phyloP scores from a whole-genome alignment of 768 basidiomycete species.

The Boletellus sp. region DNA sequence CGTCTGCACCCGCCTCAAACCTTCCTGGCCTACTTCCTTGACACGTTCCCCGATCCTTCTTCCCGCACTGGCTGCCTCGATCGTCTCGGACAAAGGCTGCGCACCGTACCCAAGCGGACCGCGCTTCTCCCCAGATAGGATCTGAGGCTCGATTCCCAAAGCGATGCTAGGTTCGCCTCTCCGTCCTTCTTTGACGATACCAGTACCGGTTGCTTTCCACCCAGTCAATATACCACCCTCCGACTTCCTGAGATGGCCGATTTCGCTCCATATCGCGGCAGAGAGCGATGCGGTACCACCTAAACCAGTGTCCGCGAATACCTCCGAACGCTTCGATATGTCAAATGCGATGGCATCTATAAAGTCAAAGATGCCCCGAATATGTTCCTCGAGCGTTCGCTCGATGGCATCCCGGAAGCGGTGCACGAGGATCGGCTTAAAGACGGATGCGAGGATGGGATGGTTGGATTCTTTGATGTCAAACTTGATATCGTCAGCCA shows the following conservation, averaged over 20 bases:
- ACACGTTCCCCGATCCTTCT: constrained; percentile 33
- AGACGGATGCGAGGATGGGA: constrained; percentile 53
- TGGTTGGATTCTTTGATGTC: constrained; percentile 62
- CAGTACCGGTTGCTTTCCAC: constrained; percentile 59
- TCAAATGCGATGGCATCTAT: constrained; percentile 59
- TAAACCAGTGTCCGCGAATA: constrained; percentile 64
- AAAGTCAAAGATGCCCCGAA: constrained; percentile 49
- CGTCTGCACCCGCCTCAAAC: constrained; percentile 33
- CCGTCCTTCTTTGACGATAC: constrained; percentile 52
- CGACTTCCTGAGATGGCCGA: constrained; percentile 50
- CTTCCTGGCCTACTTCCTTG: constrained; percentile 33
- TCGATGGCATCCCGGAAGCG: constrained; percentile 61
- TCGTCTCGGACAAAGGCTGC: constrained; percentile 27
- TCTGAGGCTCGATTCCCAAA: constrained; percentile 72
- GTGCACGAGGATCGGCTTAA: constrained; percentile 56
- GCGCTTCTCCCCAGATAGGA: constrained; percentile 61
- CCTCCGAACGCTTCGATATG: constrained; percentile 50
- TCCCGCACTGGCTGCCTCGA: not conserved
- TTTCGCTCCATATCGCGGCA: constrained; percentile 68
- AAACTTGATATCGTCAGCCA: constrained; percentile 55
- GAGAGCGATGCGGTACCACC: constrained; percentile 44
- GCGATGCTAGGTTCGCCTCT: constrained; percentile 44
- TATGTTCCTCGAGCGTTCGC: constrained; percentile 52
- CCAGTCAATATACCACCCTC: constrained; percentile 37
- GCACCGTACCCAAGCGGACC: constrained; percentile 60